phyloP scores from a whole-genome alignment of 1,284 basidiomycete genomes.

The Naganishia sp. region DNA sequence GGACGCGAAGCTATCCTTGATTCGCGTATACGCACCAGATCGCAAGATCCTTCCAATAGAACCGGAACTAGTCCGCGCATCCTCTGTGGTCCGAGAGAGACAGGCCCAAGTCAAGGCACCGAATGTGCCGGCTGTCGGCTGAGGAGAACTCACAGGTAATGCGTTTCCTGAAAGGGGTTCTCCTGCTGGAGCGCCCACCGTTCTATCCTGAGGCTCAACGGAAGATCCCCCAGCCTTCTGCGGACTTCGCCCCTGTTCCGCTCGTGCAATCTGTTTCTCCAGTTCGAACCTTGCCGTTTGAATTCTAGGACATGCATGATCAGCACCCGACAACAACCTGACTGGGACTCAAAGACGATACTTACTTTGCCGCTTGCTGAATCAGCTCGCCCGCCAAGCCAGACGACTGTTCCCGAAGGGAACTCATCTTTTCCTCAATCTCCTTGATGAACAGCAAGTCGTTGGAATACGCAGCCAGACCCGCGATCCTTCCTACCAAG shows the following conservation, averaged over 20 bases:
- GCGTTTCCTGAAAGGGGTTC: no score
- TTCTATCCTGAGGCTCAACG: no score
- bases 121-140: no score
- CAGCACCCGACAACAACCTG: neutral
- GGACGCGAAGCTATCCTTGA: neutral
- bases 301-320: slow-evolving; percentile 1
- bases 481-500: neutral
- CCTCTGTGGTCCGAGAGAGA: neutral
- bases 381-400: slow-evolving; percentile 20
- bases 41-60: slow-evolving; percentile 11
- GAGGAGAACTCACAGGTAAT: no score
- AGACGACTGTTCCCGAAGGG: slow-evolving; percentile 20
- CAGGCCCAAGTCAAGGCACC: no score
- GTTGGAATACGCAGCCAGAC: neutral
- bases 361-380: slow-evolving; percentile 18
- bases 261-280: neutral
- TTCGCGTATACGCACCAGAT: slow-evolving; percentile 10
- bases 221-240: no score
- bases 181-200: no score
- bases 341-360: neutral
- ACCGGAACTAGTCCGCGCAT: slow-evolving; percentile 2
- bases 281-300: slow-evolving; percentile 9
- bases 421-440: slow-evolving; percentile 17
- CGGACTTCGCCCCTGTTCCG: neutral
- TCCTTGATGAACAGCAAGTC: slow-evolving; percentile 15